Evolutionary conservation across 441 rosid species (phyloP).

Genomic region (Erysimum cheiri): DNA sequence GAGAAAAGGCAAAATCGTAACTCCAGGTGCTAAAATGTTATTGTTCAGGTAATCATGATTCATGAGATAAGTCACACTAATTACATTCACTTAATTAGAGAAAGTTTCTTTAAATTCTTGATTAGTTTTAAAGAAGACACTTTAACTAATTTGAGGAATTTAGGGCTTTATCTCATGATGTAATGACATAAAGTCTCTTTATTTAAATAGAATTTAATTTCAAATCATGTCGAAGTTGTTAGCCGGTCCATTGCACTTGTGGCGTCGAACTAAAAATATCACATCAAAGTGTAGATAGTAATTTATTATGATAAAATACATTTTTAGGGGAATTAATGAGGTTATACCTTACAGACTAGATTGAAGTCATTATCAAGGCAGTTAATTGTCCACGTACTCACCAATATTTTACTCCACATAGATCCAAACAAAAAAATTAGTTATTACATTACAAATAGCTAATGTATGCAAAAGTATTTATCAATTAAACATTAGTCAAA

Average conservation of each 20-base stretch:
- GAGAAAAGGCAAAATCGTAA: neutral
- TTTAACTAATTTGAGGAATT: constrained; percentile 48
- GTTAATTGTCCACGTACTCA: constrained; percentile 46
- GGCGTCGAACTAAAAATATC: constrained; percentile 40
- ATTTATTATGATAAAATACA: constrained; percentile 26
- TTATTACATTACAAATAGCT: constrained; percentile 23
- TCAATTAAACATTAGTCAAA: constrained; percentile 41
- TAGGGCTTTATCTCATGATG: constrained; percentile 47
- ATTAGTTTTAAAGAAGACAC: constrained; percentile 37
- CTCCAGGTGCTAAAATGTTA: constrained; percentile 10
- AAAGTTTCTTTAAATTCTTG: constrained; percentile 18
- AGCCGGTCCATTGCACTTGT: constrained; percentile 44
- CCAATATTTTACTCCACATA: constrained; percentile 25
- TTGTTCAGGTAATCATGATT: constrained; percentile 31
- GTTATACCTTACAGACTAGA: constrained; percentile 34
- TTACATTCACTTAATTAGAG: constrained; percentile 17
- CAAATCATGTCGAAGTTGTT: constrained; percentile 41
- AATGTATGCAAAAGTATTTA: constrained; percentile 28
- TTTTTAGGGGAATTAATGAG: constrained; percentile 19
- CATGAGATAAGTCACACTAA: constrained; percentile 28
- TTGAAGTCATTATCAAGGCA: constrained; percentile 43
- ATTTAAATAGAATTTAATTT: constrained; percentile 7
- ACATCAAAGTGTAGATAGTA: constrained; percentile 29
- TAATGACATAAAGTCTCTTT: constrained; percentile 43
- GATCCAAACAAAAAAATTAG: constrained; percentile 18